Conservation (phyloP, 345 rosid species). For the Balakata baccata region DNA sequence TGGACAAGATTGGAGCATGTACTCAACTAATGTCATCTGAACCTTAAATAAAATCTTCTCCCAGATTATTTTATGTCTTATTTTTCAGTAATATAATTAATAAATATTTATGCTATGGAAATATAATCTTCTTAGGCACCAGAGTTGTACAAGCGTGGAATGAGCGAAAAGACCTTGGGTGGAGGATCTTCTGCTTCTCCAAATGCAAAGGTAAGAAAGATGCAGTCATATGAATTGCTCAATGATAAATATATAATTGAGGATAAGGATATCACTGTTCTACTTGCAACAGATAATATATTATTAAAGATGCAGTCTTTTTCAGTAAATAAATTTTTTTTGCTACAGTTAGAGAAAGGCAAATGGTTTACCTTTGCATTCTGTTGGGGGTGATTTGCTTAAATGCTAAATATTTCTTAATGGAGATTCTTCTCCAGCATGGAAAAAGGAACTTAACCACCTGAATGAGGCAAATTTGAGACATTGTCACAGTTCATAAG, state of each 20-base stretch:
- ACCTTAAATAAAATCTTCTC: not conserved
- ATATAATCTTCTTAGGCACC: slow-evolving; percentile 20
- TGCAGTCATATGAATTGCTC: no score
- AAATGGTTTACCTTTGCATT: not conserved
- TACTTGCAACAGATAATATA: not conserved
- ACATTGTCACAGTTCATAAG: not conserved
- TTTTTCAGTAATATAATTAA: not conserved
- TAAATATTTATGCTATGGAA: not conserved
- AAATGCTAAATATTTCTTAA: not conserved
- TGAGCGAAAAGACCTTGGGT: slow-evolving; percentile 18
- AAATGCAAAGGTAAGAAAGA: slow-evolving; percentile 17
- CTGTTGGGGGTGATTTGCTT: not conserved
- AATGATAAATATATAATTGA: not conserved
- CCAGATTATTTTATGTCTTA: not conserved
- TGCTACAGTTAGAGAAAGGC: not conserved
- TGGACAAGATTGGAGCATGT: not conserved
- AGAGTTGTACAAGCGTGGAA: slow-evolving; percentile 21
- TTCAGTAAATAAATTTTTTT: not conserved
- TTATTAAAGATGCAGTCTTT: not conserved
- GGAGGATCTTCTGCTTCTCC: slow-evolving; percentile 24
- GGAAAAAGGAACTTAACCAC: slow-evolving; percentile 5
- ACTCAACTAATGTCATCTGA: not conserved
- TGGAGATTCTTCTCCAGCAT: not conserved
- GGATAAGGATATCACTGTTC: not conserved
- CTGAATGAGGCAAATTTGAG: not conserved